Base-by-base conservation (phyloP, 2,329 filamentous ascomycete genomes). In the Huntiella bhutanensis region DNA sequence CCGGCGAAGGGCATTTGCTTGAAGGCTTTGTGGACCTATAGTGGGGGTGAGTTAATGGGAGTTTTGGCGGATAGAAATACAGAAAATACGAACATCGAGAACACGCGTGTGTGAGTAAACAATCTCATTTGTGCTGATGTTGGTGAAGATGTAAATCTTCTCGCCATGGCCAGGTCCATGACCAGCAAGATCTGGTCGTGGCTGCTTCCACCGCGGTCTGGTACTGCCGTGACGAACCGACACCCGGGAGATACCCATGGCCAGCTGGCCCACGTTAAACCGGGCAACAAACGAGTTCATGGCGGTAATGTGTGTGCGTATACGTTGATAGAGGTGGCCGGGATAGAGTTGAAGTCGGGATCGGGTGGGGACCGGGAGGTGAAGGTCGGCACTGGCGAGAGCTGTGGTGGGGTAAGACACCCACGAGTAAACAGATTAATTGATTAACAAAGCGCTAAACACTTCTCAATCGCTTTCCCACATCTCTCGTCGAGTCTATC, bases 1-100 rank as follows among this genome's bases (percentile, higher is more conserved):
- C 76, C 77, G 52, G 75, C 75, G 63, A 71, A 81, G 41, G 73
- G 70, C 50, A 81, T 59, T 56, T 77, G 73, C 54, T 68, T 65
- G 52, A 76, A 60, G 41, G 65, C 63, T 49, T 65, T 64, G 53
- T 64, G 54, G 16, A 56, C 60, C 63, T 65, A 34, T 8, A 33
- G 5, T 33, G 12, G 19, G 12, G 12, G 12, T 43, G 10, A 32
- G 22, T 13, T 12, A 11, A n/a, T 32, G 8, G n/a, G 13, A 17
- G 19, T 10, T 41, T 32, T 41, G 10, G 22, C 12, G 28, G 12
- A 19, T 8, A 12, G n/a, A 4, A 12, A 22, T 15, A 39, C 15
- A 15, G 8, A 33, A 39, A 15, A 17, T 19, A 57, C 65, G 39
- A 55, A 73, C 70, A 53, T 68, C 59, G 13, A 73, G 49, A 3